Conservation (phyloP, 345 rosid genomes). For the Acer campestre region DNA sequence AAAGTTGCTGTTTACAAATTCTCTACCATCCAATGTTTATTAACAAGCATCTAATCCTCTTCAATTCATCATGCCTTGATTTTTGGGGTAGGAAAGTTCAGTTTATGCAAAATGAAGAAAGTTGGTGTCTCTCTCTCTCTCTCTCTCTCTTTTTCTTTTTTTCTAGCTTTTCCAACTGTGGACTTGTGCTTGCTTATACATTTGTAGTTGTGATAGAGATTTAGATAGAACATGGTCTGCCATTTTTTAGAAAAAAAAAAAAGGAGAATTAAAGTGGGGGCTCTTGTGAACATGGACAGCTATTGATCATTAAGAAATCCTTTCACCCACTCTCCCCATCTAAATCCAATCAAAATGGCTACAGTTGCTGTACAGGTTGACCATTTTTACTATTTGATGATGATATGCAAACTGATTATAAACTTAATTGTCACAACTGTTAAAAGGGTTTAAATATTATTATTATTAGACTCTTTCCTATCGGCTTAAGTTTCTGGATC, state of each 20-base stretch:
- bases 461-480: too few species aligned
- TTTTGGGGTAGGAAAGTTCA: background rate
- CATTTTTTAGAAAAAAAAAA: constrained; percentile 1
- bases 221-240: constrained; percentile 9
- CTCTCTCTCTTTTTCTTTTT: background rate
- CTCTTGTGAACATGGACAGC: constrained; percentile 9
- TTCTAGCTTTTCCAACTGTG: background rate
- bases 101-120: background rate
- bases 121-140: too few species aligned
- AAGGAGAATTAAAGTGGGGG: constrained; percentile 2
- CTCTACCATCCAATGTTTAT: background rate
- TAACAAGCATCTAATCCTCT: constrained; percentile 8
- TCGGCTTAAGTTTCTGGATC: too few species aligned
- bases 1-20: background rate
- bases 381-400: background rate
- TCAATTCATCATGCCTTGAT: background rate
- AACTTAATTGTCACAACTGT: background rate
- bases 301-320: constrained; percentile 6
- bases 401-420: background rate
- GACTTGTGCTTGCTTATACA: background rate
- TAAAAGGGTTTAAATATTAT: too few species aligned
- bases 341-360: background rate
- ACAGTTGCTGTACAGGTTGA: background rate
- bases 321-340: background rate
- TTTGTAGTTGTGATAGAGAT: background rate